Evolutionary conservation across 2,329 filamentous ascomycete species (phyloP).

Genomic region (Tolypocladium endophyticum): DNA sequence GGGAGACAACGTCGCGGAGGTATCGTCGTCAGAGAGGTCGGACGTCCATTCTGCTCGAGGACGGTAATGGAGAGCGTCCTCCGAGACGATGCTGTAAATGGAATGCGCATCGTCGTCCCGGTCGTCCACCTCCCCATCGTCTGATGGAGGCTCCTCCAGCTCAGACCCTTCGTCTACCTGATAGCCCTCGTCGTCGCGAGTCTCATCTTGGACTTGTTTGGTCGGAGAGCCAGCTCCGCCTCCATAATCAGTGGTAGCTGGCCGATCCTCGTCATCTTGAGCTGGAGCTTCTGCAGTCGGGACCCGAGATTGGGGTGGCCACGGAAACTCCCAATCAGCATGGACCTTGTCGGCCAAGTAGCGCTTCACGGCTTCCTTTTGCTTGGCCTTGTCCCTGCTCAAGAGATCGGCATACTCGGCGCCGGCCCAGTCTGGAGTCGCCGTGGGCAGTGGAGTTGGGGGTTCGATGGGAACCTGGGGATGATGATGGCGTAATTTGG

Average conservation of each 20-base stretch:
- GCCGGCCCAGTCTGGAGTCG: conserved; percentile 23
- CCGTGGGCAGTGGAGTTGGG: conserved; percentile 15
- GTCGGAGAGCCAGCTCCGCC: neutral
- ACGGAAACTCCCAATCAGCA: conserved; percentile 50
- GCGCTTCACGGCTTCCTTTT: conserved; percentile 51
- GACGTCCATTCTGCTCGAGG: conserved; percentile 46
- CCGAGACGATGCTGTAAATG: conserved; percentile 46
- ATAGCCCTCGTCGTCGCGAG: conserved; percentile 22
- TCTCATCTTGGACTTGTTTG: conserved; percentile 17
- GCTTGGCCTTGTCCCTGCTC: conserved; percentile 50
- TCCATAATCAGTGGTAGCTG: neutral
- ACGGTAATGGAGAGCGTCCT: conserved; percentile 39
- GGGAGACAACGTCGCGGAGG: conserved; percentile 31
- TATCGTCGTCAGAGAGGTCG: conserved; percentile 42
- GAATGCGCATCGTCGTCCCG: conserved; percentile 34
- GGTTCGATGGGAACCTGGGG: conserved; percentile 18
- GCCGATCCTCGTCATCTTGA: neutral
- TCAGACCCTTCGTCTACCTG: conserved; percentile 31
- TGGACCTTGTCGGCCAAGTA: conserved; percentile 43
- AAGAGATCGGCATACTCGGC: conserved; percentile 51
- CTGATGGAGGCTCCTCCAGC: conserved; percentile 14
- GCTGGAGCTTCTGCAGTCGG: neutral
- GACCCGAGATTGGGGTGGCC: conserved; percentile 29
- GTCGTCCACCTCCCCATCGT: conserved; percentile 21
- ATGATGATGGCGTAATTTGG: conserved; percentile 34